Base-by-base conservation (phyloP, 1,139 yeast genomes). In the Lodderomyces beijingensis region DNA sequence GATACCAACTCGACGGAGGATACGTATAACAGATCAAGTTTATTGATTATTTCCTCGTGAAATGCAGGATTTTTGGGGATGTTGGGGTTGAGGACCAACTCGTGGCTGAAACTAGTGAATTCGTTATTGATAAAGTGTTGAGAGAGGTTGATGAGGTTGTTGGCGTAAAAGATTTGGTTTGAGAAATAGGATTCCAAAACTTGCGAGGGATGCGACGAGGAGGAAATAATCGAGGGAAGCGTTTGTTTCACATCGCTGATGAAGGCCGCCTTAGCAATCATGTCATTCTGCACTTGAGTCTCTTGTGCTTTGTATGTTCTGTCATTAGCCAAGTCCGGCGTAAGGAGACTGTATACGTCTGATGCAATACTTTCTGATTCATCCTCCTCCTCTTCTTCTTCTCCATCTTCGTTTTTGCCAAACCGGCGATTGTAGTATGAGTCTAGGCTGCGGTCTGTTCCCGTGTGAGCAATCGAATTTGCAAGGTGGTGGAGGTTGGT, bases 121-220 rank as follows among this genome's bases (percentile, higher is more conserved):
- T 44, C 45, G 12, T 38, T 32, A 23, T 40, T 41, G 5, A 37
- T 24, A 29, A 44, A 42, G 31, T 36, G 40, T 16, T 41, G 41
- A 5, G 43, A 23, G 25, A 52, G 34, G 16, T 39, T 34, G 12
- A 34, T 34, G 21, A 52, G 40, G 31, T 48, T 50, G 8, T 43
- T 33, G 8, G 53, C 46, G 34, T 49, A 43, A 33, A 48, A 52
- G 8, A 45, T 9, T 32, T 52, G 51, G 26, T 49, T 46, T 18
- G 42, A 39, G 24, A 50, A 45, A 34, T 29, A 42, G 11, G 33
- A 33, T 11, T 35, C 20, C 22, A 35, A 31, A 13, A 38, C 33
- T 13, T n/a, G 27, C 28, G 33, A 17, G 20, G 33, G 25, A 14
- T 30, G 16, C 9, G 26, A 27, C 18, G 11, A 28, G 11, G 38